These are phyloP conservation scores for Nissolia schottii DNA, from an alignment of 306 rosid genomes.

Conservation along the genomic window DNA sequence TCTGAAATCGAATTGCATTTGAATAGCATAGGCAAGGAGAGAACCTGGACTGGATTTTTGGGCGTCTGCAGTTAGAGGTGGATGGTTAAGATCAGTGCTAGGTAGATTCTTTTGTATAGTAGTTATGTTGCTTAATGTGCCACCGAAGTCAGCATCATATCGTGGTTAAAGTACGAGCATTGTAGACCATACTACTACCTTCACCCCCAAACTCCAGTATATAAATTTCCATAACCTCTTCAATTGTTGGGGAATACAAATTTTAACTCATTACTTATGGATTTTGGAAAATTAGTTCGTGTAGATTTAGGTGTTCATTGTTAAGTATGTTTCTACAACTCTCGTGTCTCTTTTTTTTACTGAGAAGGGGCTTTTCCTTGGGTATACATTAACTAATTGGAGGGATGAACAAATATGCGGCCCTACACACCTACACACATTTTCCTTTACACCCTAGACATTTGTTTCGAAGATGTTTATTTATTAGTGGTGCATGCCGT, in stretches of 20 bases:
- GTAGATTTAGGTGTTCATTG: neutral
- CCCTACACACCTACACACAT: too few species aligned
- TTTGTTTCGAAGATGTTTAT: neutral
- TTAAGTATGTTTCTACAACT: neutral
- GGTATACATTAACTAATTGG: neutral
- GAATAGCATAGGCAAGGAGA: constrained; percentile 11
- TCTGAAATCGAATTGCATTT: constrained; percentile 30
- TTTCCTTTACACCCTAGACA: neutral
- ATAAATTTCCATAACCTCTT: constrained; percentile 10
- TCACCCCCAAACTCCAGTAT: neutral
- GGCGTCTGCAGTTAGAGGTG: constrained; percentile 19
- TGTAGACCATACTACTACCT: neutral
- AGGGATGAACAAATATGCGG: neutral
- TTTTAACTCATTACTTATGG: too few species aligned
- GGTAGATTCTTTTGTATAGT: constrained; percentile 35
- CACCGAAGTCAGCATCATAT: neutral
- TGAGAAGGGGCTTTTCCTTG: neutral
- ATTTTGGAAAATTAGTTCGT: too few species aligned
- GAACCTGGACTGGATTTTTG: constrained; percentile 24
- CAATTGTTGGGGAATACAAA: constrained; percentile 6
- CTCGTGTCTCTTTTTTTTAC: neutral
- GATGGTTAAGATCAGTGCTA: constrained; percentile 22
- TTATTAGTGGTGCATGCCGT: too few species aligned
- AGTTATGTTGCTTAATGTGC: constrained; percentile 13
- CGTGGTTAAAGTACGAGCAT: constrained; percentile 5